Evolutionary conservation across 306 rosid species (phyloP), one percentile per base, ranked within the genome.

Genomic region (Vigna reflexopilosa): DNA sequence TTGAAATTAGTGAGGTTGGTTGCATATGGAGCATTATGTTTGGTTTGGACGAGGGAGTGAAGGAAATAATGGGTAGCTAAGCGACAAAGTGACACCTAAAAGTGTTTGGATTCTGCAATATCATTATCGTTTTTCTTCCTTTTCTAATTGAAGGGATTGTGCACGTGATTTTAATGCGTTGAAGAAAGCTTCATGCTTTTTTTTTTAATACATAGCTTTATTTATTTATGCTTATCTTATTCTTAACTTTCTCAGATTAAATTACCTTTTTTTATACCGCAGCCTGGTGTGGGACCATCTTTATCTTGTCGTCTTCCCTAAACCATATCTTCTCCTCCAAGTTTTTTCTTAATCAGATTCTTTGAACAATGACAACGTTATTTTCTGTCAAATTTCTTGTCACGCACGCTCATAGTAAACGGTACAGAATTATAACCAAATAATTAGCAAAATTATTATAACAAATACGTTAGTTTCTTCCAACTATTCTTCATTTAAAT

Each of bases 161-260:
- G 49, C 86, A 83, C 86, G 77, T 78, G 83, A 10, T 83, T 73
- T 50, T 78, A 40, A 59, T 83, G 86, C 72, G 48, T 64, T 6
- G 47, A 12, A 9, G 0, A 9, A 42, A 42, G 0, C 47, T 9
- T 42, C 10, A 9, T 42, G 47, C 12, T 34, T 34, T 6, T 34
- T 34, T 34, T 5, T 34, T 34, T 6, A 34, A 30, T 6, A 34
- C 7, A 38, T 38, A 7, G 42, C 10, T 38, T 81, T 52, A 11
- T 48, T 22, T 26, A 24, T 24, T 28, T 2, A 30, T 30, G 44
- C 52, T 63, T 54, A 40, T 67, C 67, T 54, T 45, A 45, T 10
- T 42, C 16, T 45, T 54, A 26, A 77, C 19, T n/a, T 55, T 9
- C 34, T 28, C 16, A 52, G 15, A 42, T 67, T 54, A 12, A 50